Evolutionary conservation across 2,329 filamentous ascomycete genomes (phyloP), one percentile per base, ranked within the genome.

Genomic region (Cladosporium velox): DNA sequence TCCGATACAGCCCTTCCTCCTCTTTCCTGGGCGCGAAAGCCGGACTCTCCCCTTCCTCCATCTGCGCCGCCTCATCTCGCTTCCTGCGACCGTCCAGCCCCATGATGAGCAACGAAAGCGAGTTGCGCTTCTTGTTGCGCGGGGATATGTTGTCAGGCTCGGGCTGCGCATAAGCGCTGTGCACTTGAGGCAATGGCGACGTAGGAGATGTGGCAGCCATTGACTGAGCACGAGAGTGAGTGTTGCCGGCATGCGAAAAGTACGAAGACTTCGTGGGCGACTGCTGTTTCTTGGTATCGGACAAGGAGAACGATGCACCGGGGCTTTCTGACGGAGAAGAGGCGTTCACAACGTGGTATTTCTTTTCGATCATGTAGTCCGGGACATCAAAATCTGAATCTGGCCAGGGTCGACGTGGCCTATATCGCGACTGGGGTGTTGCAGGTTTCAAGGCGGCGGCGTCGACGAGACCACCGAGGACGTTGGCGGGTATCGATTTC

Each of bases 41-140:
- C 14, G 67, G 67, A 51, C 65, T 68, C 41, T 65, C 30, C 6
- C 67, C 65, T 54, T 65, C 67, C 38, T 68, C 67, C 51, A 64
- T 66, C 55, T 60, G 60, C 15, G 60, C 49, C 32, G 60, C 60
- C 34, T 63, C 60, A 15, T 63, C 60, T 35, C 47, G 32, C 14
- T 55, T 55, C 10, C 52, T 30, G 32, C 21, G 6, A 24, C n/a
- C 34, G 15, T 55, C 60, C 12, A 63, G 24, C 4, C 60, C 47
- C 7, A 32, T 55, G 10, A 63, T 63, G 32, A 63, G n/a, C 4
- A 54, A 26, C n/a, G 60, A 63, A 15, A 64, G 34, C 11, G 61
- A 64, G 15, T 55, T 44, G 8, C 51, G 51, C 18, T 55, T 55
- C 61, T 34, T 55, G 26, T 32, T 44, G 35, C 52, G 52, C 21